Base-by-base conservation (phyloP, 345 rosid genomes). In the Eucalyptus sp. region DNA sequence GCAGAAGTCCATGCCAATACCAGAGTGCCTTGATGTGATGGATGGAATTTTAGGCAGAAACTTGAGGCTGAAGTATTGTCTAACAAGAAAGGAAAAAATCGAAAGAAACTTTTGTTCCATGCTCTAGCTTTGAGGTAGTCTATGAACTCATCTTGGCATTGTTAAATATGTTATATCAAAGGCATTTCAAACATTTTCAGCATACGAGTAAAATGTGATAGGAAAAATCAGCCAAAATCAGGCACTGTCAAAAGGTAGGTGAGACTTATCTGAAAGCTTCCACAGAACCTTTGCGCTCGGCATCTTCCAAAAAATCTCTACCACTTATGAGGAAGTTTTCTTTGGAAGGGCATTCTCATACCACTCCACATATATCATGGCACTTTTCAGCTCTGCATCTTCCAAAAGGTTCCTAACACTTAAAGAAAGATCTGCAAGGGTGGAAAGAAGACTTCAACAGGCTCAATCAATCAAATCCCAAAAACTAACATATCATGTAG, bases 341-440 rank as follows among this genome's bases (percentile, higher is more conserved):
- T 60, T 27, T 60, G 31, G 13, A 60, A 60, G 64, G 68, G 31
- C 31, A 11, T 60, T 27, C 68, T 60, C 68, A 60, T 27, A 12
- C 15, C 68, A 60, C 7, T 60, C 31, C n/a, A 60, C 15, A 12
- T 24, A 25, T 56, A 60, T 60, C 68, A 60, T 99, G 18, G 99
- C 96, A 76, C 24, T 88, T 93, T 96, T 96, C 90, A 96, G 94
- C 90, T 97, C 99, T 48, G 94, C 95, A 91, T 95, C 93, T 93
- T 96, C 99, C 92, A 96, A 90, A 92, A 97, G 95, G 91, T 97
- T 96, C 92, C 99, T 95, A 90, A 99, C 88, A 94, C 96, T 92
- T 51, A 96, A 50, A 41, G 98, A 97, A 90, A 94, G 95, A 94
- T 93, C 99, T 96, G 92, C 92, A 92, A 52, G 91, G 62, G 86